Evolutionary conservation across 352 stramenopile genomes (phyloP).

Genomic region (Pelagophyceae sp.): DNA sequence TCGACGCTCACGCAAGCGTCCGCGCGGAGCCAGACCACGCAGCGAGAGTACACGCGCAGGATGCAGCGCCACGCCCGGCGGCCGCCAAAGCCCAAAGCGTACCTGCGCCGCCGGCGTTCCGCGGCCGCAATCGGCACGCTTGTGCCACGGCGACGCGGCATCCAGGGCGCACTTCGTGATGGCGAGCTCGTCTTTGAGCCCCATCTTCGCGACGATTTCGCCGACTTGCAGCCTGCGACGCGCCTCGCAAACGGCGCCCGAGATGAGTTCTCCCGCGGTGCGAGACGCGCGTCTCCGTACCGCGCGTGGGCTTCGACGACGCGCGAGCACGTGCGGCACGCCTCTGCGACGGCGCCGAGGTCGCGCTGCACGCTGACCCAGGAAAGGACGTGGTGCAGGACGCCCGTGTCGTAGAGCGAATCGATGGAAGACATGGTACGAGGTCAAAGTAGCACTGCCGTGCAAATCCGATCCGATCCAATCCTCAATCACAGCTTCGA

Average conservation of each 20-base stretch:
- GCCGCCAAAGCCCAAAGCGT: not conserved
- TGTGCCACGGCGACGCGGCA: no score
- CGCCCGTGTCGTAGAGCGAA: not conserved
- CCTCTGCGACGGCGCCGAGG: not conserved
- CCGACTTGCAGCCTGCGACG: not conserved
- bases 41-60: not conserved
- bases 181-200: not conserved
- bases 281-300: no score
- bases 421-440: no score
- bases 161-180: not conserved
- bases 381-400: not conserved
- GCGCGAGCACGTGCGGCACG: no score
- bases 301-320: not conserved
- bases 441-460: no score
- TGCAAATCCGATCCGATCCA: no score
- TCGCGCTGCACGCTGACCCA: not conserved
- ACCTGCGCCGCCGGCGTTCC: not conserved
- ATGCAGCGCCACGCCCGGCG: not conserved
- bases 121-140: no score
- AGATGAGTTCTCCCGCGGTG: not conserved
- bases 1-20: not conserved
- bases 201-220: not conserved
- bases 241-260: no score
- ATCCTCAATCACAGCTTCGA: no score
- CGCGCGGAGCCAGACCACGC: not conserved